Percentiles rank a stretch among this genome's conserved stretches.
Evolutionary conservation across 2,329 filamentous ascomycete genomes (phyloP).

Genomic region (Clonostachys byssicola): DNA sequence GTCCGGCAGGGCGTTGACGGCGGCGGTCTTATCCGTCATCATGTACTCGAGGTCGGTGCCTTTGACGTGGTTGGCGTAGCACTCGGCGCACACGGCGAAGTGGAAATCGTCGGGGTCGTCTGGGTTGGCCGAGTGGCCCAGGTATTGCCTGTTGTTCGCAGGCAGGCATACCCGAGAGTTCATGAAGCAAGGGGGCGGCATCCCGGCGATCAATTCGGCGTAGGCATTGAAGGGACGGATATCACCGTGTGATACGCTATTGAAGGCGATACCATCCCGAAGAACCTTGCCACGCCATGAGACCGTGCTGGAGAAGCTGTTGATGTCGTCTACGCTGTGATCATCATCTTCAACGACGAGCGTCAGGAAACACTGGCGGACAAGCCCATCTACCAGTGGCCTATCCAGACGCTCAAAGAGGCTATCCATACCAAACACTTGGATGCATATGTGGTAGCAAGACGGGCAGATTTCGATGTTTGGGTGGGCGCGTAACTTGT

Average conservation of each 20-base stretch:
- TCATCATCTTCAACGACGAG: neutral
- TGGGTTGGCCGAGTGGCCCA: constrained; percentile 1
- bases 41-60: constrained; percentile 3
- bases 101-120: neutral
- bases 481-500: neutral
- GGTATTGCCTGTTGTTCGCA: constrained; percentile 2
- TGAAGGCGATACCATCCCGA: neutral
- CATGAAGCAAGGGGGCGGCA: constrained; percentile 2
- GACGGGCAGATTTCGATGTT: constrained; percentile 3
- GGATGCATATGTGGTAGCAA: neutral
- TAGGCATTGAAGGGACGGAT: neutral
- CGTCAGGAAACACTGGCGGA: neutral
- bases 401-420: neutral
- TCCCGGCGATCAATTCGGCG: neutral
- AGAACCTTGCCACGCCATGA: neutral
- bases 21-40: constrained; percentile 1
- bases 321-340: neutral
- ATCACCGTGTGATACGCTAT: neutral
- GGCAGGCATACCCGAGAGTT: neutral
- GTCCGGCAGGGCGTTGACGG: neutral
- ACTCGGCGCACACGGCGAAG: constrained; percentile 4
- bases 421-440: constrained; percentile 1
- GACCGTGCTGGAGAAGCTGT: neutral
- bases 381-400: neutral
- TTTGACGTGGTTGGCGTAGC: constrained; percentile 3